These are phyloP conservation scores for Alternaria viburni DNA, from an alignment of 2,329 filamentous ascomycete genomes.

Conservation along the genomic window DNA sequence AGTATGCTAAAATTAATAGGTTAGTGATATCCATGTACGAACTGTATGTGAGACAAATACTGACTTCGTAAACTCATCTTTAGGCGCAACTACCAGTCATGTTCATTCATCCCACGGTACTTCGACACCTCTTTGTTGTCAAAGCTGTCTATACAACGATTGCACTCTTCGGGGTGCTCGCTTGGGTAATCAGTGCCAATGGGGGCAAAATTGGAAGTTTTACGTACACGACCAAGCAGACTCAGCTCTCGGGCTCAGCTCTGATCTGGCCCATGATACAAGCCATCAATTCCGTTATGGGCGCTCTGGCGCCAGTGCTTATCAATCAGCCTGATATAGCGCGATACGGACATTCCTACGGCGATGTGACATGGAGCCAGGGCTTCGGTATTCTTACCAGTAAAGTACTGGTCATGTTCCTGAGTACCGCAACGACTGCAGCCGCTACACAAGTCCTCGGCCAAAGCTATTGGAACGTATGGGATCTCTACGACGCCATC, in stretches of 20 bases:
- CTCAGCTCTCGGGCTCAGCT: constrained; percentile 19
- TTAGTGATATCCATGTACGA: neutral
- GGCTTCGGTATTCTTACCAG: constrained; percentile 26
- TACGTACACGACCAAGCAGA: constrained; percentile 25
- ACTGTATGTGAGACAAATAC: neutral
- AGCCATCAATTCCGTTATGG: constrained; percentile 30
- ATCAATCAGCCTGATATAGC: constrained; percentile 30
- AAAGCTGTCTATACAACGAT: constrained; percentile 24
- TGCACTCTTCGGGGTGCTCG: constrained; percentile 23
- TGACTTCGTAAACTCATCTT: neutral
- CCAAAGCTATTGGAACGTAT: constrained; percentile 31
- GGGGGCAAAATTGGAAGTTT: constrained; percentile 28
- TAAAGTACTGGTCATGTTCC: constrained; percentile 30
- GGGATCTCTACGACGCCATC: constrained; percentile 26
- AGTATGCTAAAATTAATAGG: constrained; percentile 1
- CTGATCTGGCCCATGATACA: constrained; percentile 28
- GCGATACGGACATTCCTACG: constrained; percentile 26
- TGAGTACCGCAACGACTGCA: constrained; percentile 20
- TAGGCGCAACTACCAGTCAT: constrained; percentile 34
- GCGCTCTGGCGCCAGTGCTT: constrained; percentile 25
- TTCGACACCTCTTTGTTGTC: constrained; percentile 28
- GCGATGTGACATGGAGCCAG: constrained; percentile 26
- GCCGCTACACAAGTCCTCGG: constrained; percentile 27
- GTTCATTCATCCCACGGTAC: constrained; percentile 31
- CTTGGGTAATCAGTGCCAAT: constrained; percentile 28